phyloP scores from a whole-genome alignment of 257 asterid genomes.

The Solanum chmielewskii region DNA sequence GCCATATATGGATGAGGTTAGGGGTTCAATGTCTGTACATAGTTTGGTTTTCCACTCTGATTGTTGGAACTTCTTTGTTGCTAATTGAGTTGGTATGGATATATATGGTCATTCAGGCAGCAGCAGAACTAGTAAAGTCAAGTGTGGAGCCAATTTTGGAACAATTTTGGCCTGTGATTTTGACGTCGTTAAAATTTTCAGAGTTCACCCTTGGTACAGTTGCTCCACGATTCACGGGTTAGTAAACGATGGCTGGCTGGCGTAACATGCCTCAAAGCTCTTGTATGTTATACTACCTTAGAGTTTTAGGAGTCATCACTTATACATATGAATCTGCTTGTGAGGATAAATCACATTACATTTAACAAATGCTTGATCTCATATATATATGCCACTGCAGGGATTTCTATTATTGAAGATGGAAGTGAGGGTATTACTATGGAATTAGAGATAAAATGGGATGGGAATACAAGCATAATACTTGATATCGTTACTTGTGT shows the following conservation, averaged over 20 bases:
- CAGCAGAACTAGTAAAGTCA: too few relatives aligned
- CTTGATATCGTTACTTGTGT: slow-evolving; percentile 63
- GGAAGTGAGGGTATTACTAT: slow-evolving; percentile 51
- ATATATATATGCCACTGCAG: slow-evolving; percentile 13
- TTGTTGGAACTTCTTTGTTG: not conserved
- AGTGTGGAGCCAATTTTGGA: not conserved
- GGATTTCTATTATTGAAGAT: slow-evolving; percentile 52
- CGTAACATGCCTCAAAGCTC: not conserved
- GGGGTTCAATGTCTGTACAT: not conserved
- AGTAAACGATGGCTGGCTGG: not conserved
- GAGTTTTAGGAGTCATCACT: not conserved
- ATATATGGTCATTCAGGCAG: slow-evolving; percentile 30
- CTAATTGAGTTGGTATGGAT: not conserved
- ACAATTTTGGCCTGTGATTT: too few relatives aligned
- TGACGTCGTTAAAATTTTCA: slow-evolving; percentile 47
- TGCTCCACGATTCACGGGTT: slow-evolving; percentile 24
- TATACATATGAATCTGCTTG: not conserved
- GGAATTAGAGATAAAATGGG: slow-evolving; percentile 97
- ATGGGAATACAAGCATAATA: slow-evolving; percentile 82
- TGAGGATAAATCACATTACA: not conserved
- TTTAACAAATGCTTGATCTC: not conserved
- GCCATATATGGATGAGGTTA: slow-evolving; percentile 80
- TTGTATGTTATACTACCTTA: not conserved
- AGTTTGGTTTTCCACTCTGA: not conserved
- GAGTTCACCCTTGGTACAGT: too few relatives aligned